These are phyloP conservation scores for Paecilomyces sp. DNA, from an alignment of 2,329 filamentous ascomycete genomes.

Conservation along the genomic window DNA sequence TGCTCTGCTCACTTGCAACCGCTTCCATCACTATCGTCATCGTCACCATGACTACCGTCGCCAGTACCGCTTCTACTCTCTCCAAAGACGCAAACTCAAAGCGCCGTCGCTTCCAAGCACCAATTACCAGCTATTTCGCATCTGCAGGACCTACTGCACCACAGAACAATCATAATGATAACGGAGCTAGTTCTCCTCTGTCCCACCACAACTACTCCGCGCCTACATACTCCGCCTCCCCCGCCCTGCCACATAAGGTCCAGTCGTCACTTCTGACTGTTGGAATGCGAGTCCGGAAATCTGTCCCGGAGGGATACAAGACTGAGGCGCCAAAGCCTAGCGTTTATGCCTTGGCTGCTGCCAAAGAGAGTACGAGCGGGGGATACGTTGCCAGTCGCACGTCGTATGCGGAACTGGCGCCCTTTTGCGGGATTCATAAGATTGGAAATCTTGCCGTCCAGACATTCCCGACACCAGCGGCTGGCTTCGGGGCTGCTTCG, in stretches of 20 bases:
- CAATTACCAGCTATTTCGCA: constrained; percentile 34
- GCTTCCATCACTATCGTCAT: neutral
- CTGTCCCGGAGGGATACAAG: constrained; percentile 90
- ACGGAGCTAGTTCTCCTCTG: constrained; percentile 6
- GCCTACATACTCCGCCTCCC: constrained; percentile 34
- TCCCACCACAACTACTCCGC: constrained; percentile 36
- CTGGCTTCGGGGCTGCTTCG: constrained; percentile 11
- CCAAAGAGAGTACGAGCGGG: constrained; percentile 1
- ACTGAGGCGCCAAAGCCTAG: constrained; percentile 41
- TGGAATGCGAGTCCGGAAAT: constrained; percentile 91
- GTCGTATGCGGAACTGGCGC: constrained; percentile 56
- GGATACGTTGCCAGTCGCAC: constrained; percentile 3
- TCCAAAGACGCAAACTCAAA: constrained; percentile 25
- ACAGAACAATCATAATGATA: constrained; percentile 7
- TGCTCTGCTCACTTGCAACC: neutral
- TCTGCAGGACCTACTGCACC: constrained; percentile 12
- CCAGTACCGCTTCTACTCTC: constrained; percentile 6
- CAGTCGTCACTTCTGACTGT: constrained; percentile 83
- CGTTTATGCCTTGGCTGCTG: constrained; percentile 8
- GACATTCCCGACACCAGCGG: constrained; percentile 32
- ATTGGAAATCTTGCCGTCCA: constrained; percentile 62
- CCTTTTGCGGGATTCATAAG: constrained; percentile 75
- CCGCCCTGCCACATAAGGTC: constrained; percentile 55
- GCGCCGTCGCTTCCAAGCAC: constrained; percentile 38
- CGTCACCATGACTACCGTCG: constrained; percentile 12